These are phyloP conservation scores for Xylaria multiplex DNA, from an alignment of 2,329 filamentous ascomycete genomes.

Conservation along the genomic window DNA sequence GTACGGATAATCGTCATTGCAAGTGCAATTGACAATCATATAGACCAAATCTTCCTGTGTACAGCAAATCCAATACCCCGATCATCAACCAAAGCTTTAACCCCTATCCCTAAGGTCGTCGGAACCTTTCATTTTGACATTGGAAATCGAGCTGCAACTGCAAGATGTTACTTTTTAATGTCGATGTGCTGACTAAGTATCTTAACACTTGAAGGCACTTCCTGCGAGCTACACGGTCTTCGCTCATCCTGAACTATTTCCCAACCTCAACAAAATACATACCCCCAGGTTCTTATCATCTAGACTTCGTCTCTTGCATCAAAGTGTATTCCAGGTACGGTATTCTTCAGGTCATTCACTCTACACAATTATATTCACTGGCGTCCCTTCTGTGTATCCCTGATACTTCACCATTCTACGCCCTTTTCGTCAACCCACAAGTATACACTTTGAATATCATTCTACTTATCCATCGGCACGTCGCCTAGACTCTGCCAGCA, in stretches of 20 bases:
- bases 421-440: neutral
- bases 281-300: neutral
- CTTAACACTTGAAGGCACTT: slow-evolving; percentile 9
- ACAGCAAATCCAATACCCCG: neutral
- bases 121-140: neutral
- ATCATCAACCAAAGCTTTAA: neutral
- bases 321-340: slow-evolving; percentile 17
- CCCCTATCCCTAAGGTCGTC: neutral
- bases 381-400: neutral
- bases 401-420: too few relatives aligned
- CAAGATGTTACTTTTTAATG: neutral
- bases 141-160: neutral
- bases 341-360: neutral
- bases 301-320: neutral
- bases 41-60: neutral
- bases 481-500: neutral
- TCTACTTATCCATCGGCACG: neutral
- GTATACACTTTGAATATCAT: neutral
- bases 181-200: neutral
- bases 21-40: neutral
- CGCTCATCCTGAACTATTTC: slow-evolving; percentile 13
- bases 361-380: neutral
- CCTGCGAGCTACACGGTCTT: slow-evolving; percentile 7
- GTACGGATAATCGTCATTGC: neutral
- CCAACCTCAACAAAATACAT: slow-evolving; percentile 4